Percentiles rank a stretch among this genome's conserved stretches.
Conservation (phyloP, 2,329 filamentous ascomycete species). For the Cladosporium austrohemisphaericum region DNA sequence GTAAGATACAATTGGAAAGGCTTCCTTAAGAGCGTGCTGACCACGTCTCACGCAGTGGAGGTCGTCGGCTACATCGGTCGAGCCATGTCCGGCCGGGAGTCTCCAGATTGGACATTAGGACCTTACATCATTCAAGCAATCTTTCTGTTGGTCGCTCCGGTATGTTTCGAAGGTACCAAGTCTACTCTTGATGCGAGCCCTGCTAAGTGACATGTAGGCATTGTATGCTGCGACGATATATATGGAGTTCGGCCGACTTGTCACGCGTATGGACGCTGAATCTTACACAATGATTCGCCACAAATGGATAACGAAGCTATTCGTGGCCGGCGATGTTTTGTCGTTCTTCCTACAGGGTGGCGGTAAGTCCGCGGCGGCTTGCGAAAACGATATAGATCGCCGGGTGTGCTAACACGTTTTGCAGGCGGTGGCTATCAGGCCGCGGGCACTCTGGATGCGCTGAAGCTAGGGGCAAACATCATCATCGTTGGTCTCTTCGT, state of each 20-base stretch:
- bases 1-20: too few species aligned
- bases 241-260: slow-evolving; percentile 48
- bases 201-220: too few species aligned
- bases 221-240: slow-evolving; percentile 51
- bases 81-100: slow-evolving; percentile 33
- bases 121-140: slow-evolving; percentile 42
- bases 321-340: slow-evolving; percentile 53
- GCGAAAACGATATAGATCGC: too few species aligned
- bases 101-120: slow-evolving; percentile 30
- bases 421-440: background rate
- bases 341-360: slow-evolving; percentile 53
- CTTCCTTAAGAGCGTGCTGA: too few species aligned
- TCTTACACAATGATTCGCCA: slow-evolving; percentile 41
- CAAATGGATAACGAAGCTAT: slow-evolving; percentile 51
- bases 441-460: background rate
- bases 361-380: too few species aligned
- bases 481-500: slow-evolving; percentile 55
- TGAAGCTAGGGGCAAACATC: slow-evolving; percentile 46
- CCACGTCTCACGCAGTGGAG: too few species aligned
- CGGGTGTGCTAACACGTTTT: too few species aligned
- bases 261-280: slow-evolving; percentile 42
- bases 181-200: too few species aligned
- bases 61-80: slow-evolving; percentile 42
- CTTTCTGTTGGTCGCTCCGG: slow-evolving; percentile 48
- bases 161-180: too few species aligned